Conservation (phyloP, 2,329 filamentous ascomycete genomes). For the Didymella pinodella region DNA sequence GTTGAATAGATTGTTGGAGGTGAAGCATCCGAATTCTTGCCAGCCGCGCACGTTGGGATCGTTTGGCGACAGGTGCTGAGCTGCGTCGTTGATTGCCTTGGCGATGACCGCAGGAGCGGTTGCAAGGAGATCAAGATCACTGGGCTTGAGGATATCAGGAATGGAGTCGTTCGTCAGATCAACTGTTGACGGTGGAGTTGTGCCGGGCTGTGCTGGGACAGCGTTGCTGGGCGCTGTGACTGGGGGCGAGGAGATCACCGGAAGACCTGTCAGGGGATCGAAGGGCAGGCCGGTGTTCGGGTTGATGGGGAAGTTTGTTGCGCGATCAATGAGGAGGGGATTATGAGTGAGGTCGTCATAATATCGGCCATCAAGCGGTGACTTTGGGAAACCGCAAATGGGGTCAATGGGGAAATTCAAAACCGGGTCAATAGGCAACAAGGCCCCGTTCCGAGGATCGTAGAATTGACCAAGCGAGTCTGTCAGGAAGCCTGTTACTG, state of each 20-base stretch:
- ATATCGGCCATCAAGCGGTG: too few species aligned
- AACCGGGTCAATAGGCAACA: neutral
- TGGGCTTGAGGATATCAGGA: neutral
- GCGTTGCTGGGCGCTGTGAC: neutral
- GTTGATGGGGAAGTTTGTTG: neutral
- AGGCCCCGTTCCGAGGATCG: too few species aligned
- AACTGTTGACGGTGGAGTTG: neutral
- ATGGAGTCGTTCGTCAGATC: conserved; percentile 1
- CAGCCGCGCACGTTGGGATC: conserved; percentile 5
- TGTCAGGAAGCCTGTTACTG: neutral
- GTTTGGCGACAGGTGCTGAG: conserved; percentile 5
- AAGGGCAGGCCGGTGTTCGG: neutral
- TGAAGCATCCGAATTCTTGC: conserved; percentile 10
- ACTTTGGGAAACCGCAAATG: neutral
- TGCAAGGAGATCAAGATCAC: neutral
- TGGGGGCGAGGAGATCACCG: neutral
- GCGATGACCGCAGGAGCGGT: neutral
- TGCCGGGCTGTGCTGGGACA: neutral
- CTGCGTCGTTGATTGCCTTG: conserved; percentile 4
- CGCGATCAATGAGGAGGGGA: neutral
- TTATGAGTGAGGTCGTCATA: too few species aligned
- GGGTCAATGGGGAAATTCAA: neutral
- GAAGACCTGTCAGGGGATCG: neutral
- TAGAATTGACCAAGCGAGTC: too few species aligned
- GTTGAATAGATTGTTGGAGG: neutral